Conservation (phyloP, 2,329 filamentous ascomycete genomes). For the Ophiostoma sp. region DNA sequence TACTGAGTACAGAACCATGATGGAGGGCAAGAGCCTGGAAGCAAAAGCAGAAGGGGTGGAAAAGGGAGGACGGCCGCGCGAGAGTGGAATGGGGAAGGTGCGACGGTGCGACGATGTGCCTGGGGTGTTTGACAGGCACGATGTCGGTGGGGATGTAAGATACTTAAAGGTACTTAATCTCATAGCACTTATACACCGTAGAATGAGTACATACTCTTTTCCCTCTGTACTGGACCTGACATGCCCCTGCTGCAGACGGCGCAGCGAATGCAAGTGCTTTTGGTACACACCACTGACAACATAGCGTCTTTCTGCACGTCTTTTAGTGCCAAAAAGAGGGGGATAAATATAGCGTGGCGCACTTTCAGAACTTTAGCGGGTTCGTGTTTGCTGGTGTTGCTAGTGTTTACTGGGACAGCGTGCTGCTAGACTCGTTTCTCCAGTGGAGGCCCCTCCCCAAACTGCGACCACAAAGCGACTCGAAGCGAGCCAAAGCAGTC, state of each 20-base stretch:
- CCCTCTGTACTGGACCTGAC: too few species aligned
- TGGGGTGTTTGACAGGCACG: background rate
- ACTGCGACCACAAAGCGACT: background rate
- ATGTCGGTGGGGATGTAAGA: background rate
- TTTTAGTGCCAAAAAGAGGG: conserved; percentile 9
- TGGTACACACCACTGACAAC: background rate
- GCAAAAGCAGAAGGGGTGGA: background rate
- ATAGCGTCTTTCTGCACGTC: background rate
- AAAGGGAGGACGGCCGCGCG: background rate
- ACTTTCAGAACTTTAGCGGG: background rate
- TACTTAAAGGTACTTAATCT: background rate
- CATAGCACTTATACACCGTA: too few species aligned
- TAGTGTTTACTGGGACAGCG: background rate
- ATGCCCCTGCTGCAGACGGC: background rate
- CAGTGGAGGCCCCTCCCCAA: background rate
- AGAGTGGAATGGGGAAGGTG: conserved; percentile 19
- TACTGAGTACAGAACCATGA: background rate
- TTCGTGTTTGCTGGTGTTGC: background rate
- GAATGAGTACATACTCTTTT: too few species aligned
- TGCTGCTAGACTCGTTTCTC: background rate
- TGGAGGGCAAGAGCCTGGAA: background rate
- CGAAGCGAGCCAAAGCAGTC: too few species aligned
- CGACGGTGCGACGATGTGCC: background rate
- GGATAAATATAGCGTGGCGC: conserved; percentile 22
- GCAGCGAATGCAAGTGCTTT: background rate